phyloP scores from a whole-genome alignment of 495 filamentous ascomycete species.

The Penicillium salamii region DNA sequence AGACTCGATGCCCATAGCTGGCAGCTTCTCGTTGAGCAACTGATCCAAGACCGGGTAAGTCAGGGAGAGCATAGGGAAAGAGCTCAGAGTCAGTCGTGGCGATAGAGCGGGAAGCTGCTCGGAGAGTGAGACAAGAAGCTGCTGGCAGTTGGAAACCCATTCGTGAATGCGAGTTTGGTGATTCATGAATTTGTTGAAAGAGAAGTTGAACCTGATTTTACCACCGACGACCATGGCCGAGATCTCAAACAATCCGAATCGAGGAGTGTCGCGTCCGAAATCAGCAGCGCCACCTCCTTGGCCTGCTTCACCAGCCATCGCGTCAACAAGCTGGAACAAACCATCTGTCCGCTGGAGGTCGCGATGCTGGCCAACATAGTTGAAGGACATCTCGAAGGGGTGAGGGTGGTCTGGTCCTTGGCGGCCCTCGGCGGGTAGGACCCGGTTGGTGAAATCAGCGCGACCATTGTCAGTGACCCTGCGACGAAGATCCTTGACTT shows the following conservation, averaged over 20 bases:
- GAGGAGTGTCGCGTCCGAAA: slow-evolving; percentile 51
- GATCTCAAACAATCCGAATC: slow-evolving; percentile 66
- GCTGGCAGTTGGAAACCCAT: slow-evolving; percentile 60
- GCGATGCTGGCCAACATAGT: slow-evolving; percentile 64
- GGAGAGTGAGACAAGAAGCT: slow-evolving; percentile 50
- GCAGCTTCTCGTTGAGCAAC: slow-evolving; percentile 43
- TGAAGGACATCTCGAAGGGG: slow-evolving; percentile 71
- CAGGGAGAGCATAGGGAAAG: slow-evolving; percentile 61
- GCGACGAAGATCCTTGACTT: slow-evolving; percentile 47
- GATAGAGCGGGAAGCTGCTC: slow-evolving; percentile 46
- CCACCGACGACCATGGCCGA: slow-evolving; percentile 59
- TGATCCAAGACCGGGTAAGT: slow-evolving; percentile 55
- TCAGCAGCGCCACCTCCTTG: slow-evolving; percentile 53
- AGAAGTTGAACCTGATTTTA: slow-evolving; percentile 60
- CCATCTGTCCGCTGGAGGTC: slow-evolving; percentile 60
- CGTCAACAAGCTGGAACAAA: slow-evolving; percentile 56
- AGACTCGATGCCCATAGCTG: slow-evolving; percentile 44
- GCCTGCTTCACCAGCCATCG: slow-evolving; percentile 46
- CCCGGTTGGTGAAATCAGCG: slow-evolving; percentile 47
- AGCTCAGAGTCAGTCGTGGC: slow-evolving; percentile 55
- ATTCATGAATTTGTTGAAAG: slow-evolving; percentile 58
- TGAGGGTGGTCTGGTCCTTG: slow-evolving; percentile 44
- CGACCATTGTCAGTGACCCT: slow-evolving; percentile 47
- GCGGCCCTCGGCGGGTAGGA: slow-evolving; percentile 40
- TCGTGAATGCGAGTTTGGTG: slow-evolving; percentile 53